A percentile compares a stretch with the other conserved stretches of the same genome.
phyloP scores from a whole-genome alignment of 345 rosid species.

The Raphanus raphanistrum region DNA sequence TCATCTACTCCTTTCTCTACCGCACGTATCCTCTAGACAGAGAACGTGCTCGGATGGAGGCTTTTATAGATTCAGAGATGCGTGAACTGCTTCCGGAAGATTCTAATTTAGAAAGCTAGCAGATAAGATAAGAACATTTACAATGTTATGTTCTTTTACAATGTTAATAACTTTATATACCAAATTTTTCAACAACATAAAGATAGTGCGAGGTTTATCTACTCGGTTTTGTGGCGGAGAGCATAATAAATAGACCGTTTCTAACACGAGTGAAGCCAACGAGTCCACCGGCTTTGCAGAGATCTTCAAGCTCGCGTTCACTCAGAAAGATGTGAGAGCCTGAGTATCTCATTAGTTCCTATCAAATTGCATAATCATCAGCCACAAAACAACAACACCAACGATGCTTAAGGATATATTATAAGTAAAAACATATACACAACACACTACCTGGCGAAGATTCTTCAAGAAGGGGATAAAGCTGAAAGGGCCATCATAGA shows the following conservation, averaged over 20 bases:
- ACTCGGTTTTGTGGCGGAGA: constrained; percentile 70
- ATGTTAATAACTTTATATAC: constrained; percentile 10
- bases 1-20: constrained; percentile 76
- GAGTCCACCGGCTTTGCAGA: constrained; percentile 77
- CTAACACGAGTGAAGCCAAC: constrained; percentile 56
- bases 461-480: constrained; percentile 52
- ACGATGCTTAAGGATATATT: constrained; percentile 6
- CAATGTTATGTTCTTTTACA: not conserved
- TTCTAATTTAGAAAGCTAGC: not conserved
- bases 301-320: constrained; percentile 77
- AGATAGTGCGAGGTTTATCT: constrained; percentile 25
- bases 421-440: not conserved
- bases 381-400: not conserved
- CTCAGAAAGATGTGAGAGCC: constrained; percentile 54
- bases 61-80: constrained; percentile 74
- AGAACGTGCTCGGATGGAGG: constrained; percentile 77
- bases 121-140: constrained; percentile 9
- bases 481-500: constrained; percentile 60
- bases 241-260: constrained; percentile 67
- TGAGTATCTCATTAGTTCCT: constrained; percentile 53
- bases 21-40: constrained; percentile 75
- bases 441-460: constrained; percentile 65
- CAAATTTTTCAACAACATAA: not conserved
- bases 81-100: constrained; percentile 46
- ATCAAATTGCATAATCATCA: constrained; percentile 21